phyloP scores from a whole-genome alignment of 129 eudicot genomes.

The Ambrosia artemisiifolia region DNA sequence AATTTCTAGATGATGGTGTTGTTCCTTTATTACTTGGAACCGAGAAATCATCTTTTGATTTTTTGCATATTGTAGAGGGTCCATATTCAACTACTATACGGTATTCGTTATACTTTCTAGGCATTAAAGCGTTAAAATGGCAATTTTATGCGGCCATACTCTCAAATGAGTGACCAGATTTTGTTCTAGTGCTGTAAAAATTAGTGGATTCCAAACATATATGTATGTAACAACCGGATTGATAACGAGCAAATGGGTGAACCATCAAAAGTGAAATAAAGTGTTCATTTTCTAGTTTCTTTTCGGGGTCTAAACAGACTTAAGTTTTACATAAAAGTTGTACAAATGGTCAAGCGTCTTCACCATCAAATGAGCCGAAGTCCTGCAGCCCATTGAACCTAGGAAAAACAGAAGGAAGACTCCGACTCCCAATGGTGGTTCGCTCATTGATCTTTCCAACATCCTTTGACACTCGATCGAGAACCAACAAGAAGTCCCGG shows the following conservation, averaged over 20 bases:
- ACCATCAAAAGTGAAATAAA: background rate
- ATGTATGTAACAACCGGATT: slow-evolving; percentile 10
- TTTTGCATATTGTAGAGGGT: slow-evolving; percentile 23
- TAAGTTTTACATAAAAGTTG: background rate
- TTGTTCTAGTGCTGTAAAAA: slow-evolving; percentile 38
- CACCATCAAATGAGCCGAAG: slow-evolving; percentile 41
- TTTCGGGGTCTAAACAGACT: background rate
- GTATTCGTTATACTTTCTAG: slow-evolving; percentile 23
- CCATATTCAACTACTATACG: background rate
- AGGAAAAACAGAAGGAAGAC: slow-evolving; percentile 44
- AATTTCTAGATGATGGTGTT: slow-evolving; percentile 9
- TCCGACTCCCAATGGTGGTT: slow-evolving; percentile 43
- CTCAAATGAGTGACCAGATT: slow-evolving; percentile 7
- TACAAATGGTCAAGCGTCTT: slow-evolving; percentile 20
- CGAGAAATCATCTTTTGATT: background rate
- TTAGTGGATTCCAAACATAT: slow-evolving; percentile 20
- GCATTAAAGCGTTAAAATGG: slow-evolving; percentile 19
- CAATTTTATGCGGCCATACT: slow-evolving; percentile 18
- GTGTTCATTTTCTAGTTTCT: background rate
- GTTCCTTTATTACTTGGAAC: slow-evolving; percentile 17
- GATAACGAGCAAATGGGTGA: background rate
- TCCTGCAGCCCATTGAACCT: slow-evolving; percentile 25
- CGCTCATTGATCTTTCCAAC: slow-evolving; percentile 77
- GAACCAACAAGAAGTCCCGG: slow-evolving; percentile 57
- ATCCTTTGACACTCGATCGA: slow-evolving; percentile 81